A percentile compares a stretch with the other conserved stretches of the same genome.
phyloP scores from a whole-genome alignment of 108 stramenopile genomes.

The Parietichytrium sp. region DNA sequence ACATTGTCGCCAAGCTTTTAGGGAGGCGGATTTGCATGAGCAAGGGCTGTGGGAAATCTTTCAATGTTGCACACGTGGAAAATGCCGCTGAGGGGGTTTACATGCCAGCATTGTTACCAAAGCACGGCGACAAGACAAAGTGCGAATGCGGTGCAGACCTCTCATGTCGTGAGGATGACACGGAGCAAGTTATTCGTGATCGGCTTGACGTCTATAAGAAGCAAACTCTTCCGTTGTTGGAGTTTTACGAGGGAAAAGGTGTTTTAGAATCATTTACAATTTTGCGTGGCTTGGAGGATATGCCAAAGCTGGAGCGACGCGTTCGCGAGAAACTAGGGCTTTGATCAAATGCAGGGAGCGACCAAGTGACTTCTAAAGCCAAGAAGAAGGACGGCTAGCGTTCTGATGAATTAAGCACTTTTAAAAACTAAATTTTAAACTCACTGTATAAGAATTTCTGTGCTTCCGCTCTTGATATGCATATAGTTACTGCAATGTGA shows the following conservation, averaged over 20 bases:
- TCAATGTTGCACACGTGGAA: conserved; percentile 32
- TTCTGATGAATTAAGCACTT: no score
- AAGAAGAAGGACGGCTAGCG: not conserved
- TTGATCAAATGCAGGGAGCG: no score
- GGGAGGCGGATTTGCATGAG: conserved; percentile 34
- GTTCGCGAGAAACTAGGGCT: no score
- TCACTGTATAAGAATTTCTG: no score
- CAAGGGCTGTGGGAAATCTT: not conserved
- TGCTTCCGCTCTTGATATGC: no score
- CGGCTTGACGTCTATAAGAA: conserved; percentile 38
- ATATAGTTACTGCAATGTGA: not conserved
- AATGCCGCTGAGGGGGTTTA: conserved; percentile 14
- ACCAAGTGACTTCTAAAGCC: not conserved
- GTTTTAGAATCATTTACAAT: not conserved
- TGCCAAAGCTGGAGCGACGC: conserved; percentile 1
- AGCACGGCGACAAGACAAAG: not conserved
- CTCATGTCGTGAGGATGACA: conserved; percentile 32
- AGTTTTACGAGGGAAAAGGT: conserved; percentile 23
- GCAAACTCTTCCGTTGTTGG: conserved; percentile 36
- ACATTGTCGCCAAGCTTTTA: conserved; percentile 19
- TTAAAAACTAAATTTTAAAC: no score
- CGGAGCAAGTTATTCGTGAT: conserved; percentile 24
- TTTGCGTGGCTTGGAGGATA: not conserved
- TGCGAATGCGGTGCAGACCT: conserved; percentile 40
- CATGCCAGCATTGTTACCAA: conserved; percentile 42